Evolutionary conservation across 768 basidiomycete species (phyloP), one percentile per base, ranked within the genome.

Genomic region (Hericium erinaceus): DNA sequence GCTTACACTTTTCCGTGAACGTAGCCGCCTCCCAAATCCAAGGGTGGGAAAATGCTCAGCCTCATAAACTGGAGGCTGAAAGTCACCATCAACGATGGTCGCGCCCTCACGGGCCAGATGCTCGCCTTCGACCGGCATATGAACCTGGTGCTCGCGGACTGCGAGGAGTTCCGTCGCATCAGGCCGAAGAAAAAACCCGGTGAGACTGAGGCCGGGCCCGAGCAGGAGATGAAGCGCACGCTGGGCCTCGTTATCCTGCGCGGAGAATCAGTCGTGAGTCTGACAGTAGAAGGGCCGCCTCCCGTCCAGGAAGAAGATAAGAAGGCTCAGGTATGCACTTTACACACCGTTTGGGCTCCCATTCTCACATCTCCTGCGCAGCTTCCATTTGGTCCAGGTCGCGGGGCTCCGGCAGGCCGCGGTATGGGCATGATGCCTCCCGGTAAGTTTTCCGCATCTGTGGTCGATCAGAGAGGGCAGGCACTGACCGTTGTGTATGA

Each of bases 91-190:
- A 97, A 87, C 85, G 97, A 99, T 73, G 94, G 94, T 59, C 90
- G 97, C 71, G 83, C 89, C 57, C 77, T 98, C 66, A 92, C 91
- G 49, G 97, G 97, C 44, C 97, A 98, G 76, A 97, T 98, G 92
- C 88, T 99, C 71, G 97, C 97, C 54, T 99, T 98, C 71, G 97
- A 99, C 77, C 87, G 91, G 68, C 97, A 99, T 74, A 99, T 98
- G 97, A 99, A 99, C 75, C 79, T 99, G 65, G 97, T 99, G 48
- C 76, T 99, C 56, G 94, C 95, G 15, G 97, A 98, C 65, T 98
- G 95, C 68, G 97, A 99, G 73, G 97, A 99, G 73, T 99, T 98
- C 70, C 77, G 97, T 66, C 84, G 89, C 62, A 85, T 98, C 44
- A 77, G 89, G 62, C 88, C 89, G 40, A 98, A 98, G 79, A 93